phyloP scores from a whole-genome alignment of 768 basidiomycete species.

The Phylloporus sp. region DNA sequence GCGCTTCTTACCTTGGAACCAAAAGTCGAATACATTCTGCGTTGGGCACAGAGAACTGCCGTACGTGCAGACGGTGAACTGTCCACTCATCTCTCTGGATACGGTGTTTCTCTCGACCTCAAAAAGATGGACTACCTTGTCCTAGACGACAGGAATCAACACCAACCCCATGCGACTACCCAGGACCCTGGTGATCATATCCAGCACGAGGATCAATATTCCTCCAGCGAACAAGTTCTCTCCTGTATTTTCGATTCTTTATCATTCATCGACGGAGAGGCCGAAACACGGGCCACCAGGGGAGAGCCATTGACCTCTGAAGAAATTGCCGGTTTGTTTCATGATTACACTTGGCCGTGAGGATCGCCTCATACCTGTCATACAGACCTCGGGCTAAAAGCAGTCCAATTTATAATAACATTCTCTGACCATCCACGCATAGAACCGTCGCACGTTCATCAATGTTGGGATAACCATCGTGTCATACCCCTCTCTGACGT shows the following conservation, averaged over 20 bases:
- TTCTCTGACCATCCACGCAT: constrained; percentile 48
- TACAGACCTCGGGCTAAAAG: constrained; percentile 63
- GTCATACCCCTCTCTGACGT: constrained; percentile 12
- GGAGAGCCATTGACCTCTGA: constrained; percentile 44
- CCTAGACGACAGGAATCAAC: constrained; percentile 70
- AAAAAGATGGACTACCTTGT: constrained; percentile 98
- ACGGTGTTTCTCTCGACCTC: constrained; percentile 86
- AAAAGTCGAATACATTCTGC: constrained; percentile 67
- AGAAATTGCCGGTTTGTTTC: constrained; percentile 49
- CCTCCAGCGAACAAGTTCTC: constrained; percentile 19
- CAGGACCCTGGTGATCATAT: background rate
- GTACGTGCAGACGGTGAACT: constrained; percentile 35
- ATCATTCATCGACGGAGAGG: constrained; percentile 25
- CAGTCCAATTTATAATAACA: constrained; percentile 67
- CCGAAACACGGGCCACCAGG: constrained; percentile 33
- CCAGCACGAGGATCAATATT: constrained; percentile 6
- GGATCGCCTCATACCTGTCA: background rate
- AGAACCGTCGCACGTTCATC: constrained; percentile 17
- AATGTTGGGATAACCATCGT: constrained; percentile 17
- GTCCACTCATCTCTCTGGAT: constrained; percentile 66
- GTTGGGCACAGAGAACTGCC: constrained; percentile 32
- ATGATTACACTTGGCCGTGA: background rate
- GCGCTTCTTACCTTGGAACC: constrained; percentile 51
- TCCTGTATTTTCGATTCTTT: constrained; percentile 29
- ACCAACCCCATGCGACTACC: background rate